A percentile compares a stretch with the other conserved stretches of the same genome.
These are phyloP conservation scores for Westerdykella aurantiaca DNA, from an alignment of 2,329 filamentous ascomycete genomes.

Conservation along the genomic window DNA sequence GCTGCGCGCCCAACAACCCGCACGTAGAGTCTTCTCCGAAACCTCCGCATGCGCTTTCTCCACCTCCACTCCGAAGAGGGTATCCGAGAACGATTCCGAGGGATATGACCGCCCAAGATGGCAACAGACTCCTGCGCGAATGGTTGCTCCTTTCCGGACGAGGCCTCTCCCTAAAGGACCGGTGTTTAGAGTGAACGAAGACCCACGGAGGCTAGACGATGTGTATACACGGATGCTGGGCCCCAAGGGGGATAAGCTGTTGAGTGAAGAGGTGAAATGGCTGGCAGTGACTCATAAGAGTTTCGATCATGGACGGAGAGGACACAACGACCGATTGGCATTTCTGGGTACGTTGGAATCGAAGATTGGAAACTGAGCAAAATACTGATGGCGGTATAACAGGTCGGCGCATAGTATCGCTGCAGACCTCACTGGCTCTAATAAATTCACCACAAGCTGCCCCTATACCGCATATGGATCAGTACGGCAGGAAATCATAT, in stretches of 20 bases:
- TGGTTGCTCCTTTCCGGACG: conserved; percentile 49
- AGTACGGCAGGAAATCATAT: conserved; percentile 57
- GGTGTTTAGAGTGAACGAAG: conserved; percentile 66
- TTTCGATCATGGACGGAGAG: conserved; percentile 89
- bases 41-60: conserved; percentile 36
- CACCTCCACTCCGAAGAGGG: conserved; percentile 17
- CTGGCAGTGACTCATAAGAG: conserved; percentile 96
- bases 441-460: conserved; percentile 44
- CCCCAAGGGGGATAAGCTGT: conserved; percentile 61
- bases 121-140: conserved; percentile 45
- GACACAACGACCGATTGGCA: conserved; percentile 91
- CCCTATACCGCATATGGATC: conserved; percentile 22
- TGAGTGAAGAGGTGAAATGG: conserved; percentile 94
- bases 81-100: conserved; percentile 29
- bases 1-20: conserved; percentile 18
- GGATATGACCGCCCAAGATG: conserved; percentile 41
- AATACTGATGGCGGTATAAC: conserved; percentile 12
- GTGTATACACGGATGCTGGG: conserved; percentile 76
- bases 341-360: conserved; percentile 61
- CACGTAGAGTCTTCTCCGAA: conserved; percentile 17
- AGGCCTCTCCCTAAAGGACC: conserved; percentile 52
- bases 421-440: conserved; percentile 60
- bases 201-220: conserved; percentile 66
- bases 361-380: not conserved
- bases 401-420: conserved; percentile 60